These are phyloP conservation scores for Thermothelomyces thermophilus DNA, from an alignment of 2,329 filamentous ascomycete genomes.

Conservation along the genomic window DNA sequence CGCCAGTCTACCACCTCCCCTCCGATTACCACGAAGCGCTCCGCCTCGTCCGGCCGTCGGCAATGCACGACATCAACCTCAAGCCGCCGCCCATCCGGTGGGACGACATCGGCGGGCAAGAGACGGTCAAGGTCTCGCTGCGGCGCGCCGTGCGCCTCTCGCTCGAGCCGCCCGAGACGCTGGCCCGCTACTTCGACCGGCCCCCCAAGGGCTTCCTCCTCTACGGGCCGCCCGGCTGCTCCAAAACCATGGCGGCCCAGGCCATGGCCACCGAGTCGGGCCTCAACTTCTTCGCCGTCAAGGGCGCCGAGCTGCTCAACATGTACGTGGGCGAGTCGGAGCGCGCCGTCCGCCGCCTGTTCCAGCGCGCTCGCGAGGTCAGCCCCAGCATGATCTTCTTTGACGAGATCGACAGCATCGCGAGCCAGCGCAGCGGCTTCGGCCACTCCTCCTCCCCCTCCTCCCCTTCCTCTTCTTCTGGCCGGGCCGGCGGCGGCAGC, in stretches of 20 bases:
- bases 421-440: slow-evolving; percentile 43
- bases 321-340: slow-evolving; percentile 98
- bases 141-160: slow-evolving; percentile 43
- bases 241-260: slow-evolving; percentile 87
- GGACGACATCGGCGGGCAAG: slow-evolving; percentile 82
- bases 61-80: slow-evolving; percentile 83
- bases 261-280: slow-evolving; percentile 85
- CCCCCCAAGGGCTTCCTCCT: slow-evolving; percentile 78
- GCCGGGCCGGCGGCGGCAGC: slow-evolving; percentile 16
- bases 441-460: slow-evolving; percentile 37
- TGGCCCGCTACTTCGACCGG: slow-evolving; percentile 37
- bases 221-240: slow-evolving; percentile 89
- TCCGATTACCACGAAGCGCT: slow-evolving; percentile 61
- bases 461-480: not conserved
- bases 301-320: slow-evolving; percentile 86
- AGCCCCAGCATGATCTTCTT: slow-evolving; percentile 93
- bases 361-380: slow-evolving; percentile 77
- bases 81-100: slow-evolving; percentile 81
- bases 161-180: slow-evolving; percentile 29
- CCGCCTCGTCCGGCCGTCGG: slow-evolving; percentile 65
- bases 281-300: slow-evolving; percentile 90
- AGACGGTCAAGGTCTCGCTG: slow-evolving; percentile 60
- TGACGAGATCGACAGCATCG: slow-evolving; percentile 90
- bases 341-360: slow-evolving; percentile 75
- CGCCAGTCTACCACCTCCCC: slow-evolving; percentile 29